Base-by-base conservation (phyloP, 257 asterid species). In the Echium plantagineum region DNA sequence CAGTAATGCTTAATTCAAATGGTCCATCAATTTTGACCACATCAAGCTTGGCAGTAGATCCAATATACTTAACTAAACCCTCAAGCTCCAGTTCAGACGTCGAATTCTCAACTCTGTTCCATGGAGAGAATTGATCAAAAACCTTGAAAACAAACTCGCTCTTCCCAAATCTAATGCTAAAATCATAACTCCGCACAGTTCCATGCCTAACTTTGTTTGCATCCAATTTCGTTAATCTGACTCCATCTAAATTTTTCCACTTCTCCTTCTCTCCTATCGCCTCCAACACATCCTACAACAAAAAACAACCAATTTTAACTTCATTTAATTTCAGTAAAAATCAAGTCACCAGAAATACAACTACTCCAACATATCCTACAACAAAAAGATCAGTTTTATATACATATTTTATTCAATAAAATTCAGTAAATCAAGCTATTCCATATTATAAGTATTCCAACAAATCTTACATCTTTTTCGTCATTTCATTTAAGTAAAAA, bases 11-110 rank as follows among this genome's bases (percentile, higher is more conserved):
- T 75, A 90, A 66, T 49, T 80, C 94, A 30, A 77, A 77, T 57
- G 97, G 96, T 52, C 97, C 96, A 61, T 75, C 83, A 31, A 87
- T 68, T 79, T 72, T 72, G 57, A 84, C 66, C 52, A 75, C 73
- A 59, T 75, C 84, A 63, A 87, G 67, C 24, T 75, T 69, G 19
- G 77, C 71, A 10, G 69, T 72, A 15, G 89, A 67, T 58, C 76
- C 80, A 69, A 79, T 57, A 64, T 68, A 75, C 72, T 53, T 74
- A 35, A 69, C 80, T 74, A 83, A 46, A 54, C 72, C 67, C 80
- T 81, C 90, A 52, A 90, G 77, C 48, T 52, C 68, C 28, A 77
- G 70, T 52, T 55, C 80, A 51, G 76, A 75, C 20, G 51, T 63
- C 35, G 52, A 56, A 56, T 22, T 21, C 15, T 42, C n/a, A n/a